phyloP scores from a whole-genome alignment of 139 green algal genomes.

The Gonium pectorale region DNA sequence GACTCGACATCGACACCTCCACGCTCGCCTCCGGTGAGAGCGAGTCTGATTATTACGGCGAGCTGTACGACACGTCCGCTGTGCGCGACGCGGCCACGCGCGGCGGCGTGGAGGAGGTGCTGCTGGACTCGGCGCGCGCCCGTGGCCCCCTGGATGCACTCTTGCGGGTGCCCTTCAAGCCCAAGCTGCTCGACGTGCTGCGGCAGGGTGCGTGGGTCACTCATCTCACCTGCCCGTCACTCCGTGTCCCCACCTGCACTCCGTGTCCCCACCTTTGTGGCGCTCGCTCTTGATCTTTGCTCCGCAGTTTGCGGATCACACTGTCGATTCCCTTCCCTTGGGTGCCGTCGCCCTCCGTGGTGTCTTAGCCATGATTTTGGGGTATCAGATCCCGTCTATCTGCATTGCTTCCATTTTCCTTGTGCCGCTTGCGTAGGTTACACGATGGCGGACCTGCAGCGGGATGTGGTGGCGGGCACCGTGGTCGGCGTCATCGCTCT shows the following conservation, averaged over 20 bases:
- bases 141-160: neutral
- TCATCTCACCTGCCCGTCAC: too few species aligned
- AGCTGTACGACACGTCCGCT: neutral
- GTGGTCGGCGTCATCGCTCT: constrained; percentile 54
- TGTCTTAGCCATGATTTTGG: too few species aligned
- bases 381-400: too few species aligned
- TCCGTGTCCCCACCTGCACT: too few species aligned
- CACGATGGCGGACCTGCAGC: constrained; percentile 3
- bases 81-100: neutral
- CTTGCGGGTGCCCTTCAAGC: constrained; percentile 34
- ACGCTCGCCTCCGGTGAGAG: neutral
- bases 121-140: neutral
- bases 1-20: too few species aligned
- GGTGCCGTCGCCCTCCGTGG: too few species aligned
- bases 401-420: neutral
- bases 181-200: constrained; percentile 49
- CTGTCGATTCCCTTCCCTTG: too few species aligned
- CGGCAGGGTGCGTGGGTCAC: constrained; percentile 1
- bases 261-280: too few species aligned
- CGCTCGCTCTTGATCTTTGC: too few species aligned
- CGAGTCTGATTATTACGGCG: constrained; percentile 2
- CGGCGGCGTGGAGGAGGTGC: constrained; percentile 31
- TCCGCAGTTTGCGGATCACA: too few species aligned
- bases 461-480: constrained; percentile 17
- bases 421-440: constrained; percentile 22